A percentile compares a stretch with the other conserved stretches of the same genome.
Conservation (phyloP, 352 stramenopile species). For the Phytopythium montanum region DNA sequence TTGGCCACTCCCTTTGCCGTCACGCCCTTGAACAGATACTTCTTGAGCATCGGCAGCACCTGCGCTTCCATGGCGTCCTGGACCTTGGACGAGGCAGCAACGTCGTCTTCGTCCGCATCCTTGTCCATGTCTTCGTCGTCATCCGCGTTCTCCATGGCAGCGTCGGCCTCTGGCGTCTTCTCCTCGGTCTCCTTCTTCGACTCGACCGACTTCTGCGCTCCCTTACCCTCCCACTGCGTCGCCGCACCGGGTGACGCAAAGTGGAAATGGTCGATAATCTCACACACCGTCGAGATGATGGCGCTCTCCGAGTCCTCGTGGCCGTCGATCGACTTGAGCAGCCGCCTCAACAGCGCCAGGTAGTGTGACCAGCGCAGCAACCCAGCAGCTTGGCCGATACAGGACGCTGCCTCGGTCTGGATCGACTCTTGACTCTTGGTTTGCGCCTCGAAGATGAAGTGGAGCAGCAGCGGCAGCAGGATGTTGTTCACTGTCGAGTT, state of each 20-base stretch:
- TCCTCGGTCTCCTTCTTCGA: constrained; percentile 1
- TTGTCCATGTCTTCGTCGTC: constrained; percentile 17
- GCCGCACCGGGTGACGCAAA: constrained; percentile 75
- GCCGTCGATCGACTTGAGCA: constrained; percentile 91
- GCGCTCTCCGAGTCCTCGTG: constrained; percentile 91
- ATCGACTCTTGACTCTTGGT: constrained; percentile 92
- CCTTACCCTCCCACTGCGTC: constrained; percentile 24
- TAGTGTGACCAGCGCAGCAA: constrained; percentile 97
- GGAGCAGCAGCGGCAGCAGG: constrained; percentile 93
- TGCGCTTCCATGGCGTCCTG: constrained; percentile 76
- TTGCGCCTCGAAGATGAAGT: constrained; percentile 95
- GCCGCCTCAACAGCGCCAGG: constrained; percentile 85
- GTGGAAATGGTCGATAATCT: constrained; percentile 96
- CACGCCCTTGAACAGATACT: constrained; percentile 84
- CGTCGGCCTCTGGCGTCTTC: not conserved
- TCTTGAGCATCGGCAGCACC: constrained; percentile 84
- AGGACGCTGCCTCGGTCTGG: constrained; percentile 91
- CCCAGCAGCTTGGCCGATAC: constrained; percentile 87
- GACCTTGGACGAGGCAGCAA: constrained; percentile 43
- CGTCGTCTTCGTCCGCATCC: constrained; percentile 9
- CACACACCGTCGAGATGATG: constrained; percentile 91
- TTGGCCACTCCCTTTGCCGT: constrained; percentile 68
- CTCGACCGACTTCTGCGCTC: not conserved
- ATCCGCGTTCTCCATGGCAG: constrained; percentile 7
- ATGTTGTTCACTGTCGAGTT: constrained; percentile 92